Percentiles rank a stretch among this genome's conserved stretches.
These are phyloP conservation scores for Arabidopsis lyrata DNA, from an alignment of 441 rosid species.

Conservation along the genomic window DNA sequence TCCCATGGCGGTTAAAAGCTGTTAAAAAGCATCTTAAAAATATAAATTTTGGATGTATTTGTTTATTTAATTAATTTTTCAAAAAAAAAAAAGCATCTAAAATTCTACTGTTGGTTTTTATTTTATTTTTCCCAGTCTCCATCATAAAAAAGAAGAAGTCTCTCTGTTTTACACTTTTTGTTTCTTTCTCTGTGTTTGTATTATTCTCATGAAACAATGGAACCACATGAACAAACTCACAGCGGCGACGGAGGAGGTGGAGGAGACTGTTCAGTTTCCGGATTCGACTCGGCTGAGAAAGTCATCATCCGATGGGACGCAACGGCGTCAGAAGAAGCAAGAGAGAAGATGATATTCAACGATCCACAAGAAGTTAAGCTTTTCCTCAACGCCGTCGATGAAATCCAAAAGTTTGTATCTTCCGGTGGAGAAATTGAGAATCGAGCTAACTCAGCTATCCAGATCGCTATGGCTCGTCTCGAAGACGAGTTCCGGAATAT, in stretches of 20 bases:
- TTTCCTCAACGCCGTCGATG: slow-evolving; percentile 79
- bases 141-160: slow-evolving; percentile 11
- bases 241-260: slow-evolving; percentile 16
- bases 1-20: slow-evolving; percentile 34
- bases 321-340: slow-evolving; percentile 71
- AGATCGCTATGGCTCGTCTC: slow-evolving; percentile 95
- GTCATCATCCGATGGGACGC: slow-evolving; percentile 80
- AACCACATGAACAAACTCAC: slow-evolving; percentile 25
- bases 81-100: slow-evolving; percentile 8
- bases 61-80: background rate
- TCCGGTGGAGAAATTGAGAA: slow-evolving; percentile 50
- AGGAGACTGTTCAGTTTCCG: slow-evolving; percentile 34
- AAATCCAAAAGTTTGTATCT: slow-evolving; percentile 62
- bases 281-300: slow-evolving; percentile 63
- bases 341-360: slow-evolving; percentile 75
- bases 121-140: slow-evolving; percentile 20
- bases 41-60: background rate
- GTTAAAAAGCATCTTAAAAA: slow-evolving; percentile 20
- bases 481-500: slow-evolving; percentile 92
- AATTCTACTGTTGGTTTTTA: slow-evolving; percentile 23
- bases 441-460: slow-evolving; percentile 65
- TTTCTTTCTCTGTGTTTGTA: background rate
- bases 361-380: slow-evolving; percentile 71
- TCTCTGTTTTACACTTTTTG: slow-evolving; percentile 30
- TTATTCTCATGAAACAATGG: slow-evolving; percentile 41